A percentile compares a stretch with the other conserved stretches of the same genome.
Conservation (phyloP, 2,329 filamentous ascomycete species). For the Berkeleyomyces rouxiae region DNA sequence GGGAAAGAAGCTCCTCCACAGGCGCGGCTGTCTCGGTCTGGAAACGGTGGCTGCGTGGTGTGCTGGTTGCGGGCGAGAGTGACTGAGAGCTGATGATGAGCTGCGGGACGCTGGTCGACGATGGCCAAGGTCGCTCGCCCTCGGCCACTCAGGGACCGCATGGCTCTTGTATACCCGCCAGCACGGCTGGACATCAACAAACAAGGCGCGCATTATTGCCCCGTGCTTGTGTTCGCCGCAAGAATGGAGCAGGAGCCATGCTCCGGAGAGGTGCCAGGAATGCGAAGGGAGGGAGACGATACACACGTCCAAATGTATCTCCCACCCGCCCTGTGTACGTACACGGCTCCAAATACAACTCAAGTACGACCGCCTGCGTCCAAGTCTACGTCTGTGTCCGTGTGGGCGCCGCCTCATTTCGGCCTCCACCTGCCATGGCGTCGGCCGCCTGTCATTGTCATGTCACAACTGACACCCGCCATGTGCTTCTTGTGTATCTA, state of each 20-base stretch:
- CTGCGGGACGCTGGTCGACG: too few relatives aligned
- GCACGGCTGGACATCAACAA: background rate
- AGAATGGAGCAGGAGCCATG: background rate
- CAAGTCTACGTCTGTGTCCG: too few relatives aligned
- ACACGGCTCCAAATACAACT: too few relatives aligned
- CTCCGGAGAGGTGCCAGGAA: background rate
- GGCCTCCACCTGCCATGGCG: background rate
- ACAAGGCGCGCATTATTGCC: background rate
- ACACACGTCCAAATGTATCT: too few relatives aligned
- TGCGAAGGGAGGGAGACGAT: background rate
- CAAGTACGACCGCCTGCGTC: too few relatives aligned
- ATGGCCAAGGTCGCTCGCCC: background rate
- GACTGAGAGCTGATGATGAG: background rate
- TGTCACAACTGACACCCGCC: background rate
- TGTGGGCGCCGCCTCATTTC: background rate
- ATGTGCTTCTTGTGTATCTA: background rate
- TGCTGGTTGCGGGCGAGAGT: background rate
- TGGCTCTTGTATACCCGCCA: background rate
- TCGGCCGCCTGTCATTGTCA: background rate
- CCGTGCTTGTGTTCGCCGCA: background rate
- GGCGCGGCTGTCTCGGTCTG: too few relatives aligned
- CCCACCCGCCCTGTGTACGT: too few relatives aligned
- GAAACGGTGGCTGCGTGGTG: background rate
- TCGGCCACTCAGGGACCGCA: background rate
- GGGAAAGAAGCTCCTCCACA: background rate